Evolutionary conservation across 2,329 filamentous ascomycete genomes (phyloP).

Genomic region (Aspergillus ruber): DNA sequence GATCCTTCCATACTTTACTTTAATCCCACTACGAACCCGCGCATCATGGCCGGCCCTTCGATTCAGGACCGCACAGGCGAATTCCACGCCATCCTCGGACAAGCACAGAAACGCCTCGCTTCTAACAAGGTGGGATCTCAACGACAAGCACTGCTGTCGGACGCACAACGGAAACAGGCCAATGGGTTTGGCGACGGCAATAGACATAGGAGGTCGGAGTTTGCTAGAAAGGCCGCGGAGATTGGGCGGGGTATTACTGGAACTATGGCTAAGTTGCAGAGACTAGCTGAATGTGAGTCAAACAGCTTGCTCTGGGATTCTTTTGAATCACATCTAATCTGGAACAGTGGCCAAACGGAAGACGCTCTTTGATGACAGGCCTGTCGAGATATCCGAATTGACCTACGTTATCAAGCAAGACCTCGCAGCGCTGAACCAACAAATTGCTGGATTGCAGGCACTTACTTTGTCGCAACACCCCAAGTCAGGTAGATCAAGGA

Average conservation of each 20-base stretch:
- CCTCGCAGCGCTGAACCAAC: conserved; percentile 73
- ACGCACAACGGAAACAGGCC: conserved; percentile 55
- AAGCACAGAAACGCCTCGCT: conserved; percentile 74
- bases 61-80: conserved; percentile 96
- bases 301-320: not conserved
- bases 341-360: conserved; percentile 78
- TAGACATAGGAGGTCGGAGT: conserved; percentile 65
- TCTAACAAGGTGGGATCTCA: conserved; percentile 71
- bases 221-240: conserved; percentile 82
- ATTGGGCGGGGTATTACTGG: conserved; percentile 86
- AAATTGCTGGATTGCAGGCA: conserved; percentile 75
- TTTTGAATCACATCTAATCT: not conserved
- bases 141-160: conserved; percentile 70
- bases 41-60: conserved; percentile 53
- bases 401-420: conserved; percentile 99
- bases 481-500: conserved; percentile 41
- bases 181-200: conserved; percentile 55
- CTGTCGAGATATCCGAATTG: conserved; percentile 93
- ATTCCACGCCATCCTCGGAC: conserved; percentile 83
- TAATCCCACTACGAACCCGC: not conserved
- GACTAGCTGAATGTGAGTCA: conserved; percentile 70
- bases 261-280: conserved; percentile 92
- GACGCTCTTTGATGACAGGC: conserved; percentile 93
- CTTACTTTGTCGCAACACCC: conserved; percentile 73
- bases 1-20: not conserved